Percentiles rank a stretch among this genome's conserved stretches.
Conservation (phyloP, 169 alveolate species). For the Perkinsus marinus region DNA sequence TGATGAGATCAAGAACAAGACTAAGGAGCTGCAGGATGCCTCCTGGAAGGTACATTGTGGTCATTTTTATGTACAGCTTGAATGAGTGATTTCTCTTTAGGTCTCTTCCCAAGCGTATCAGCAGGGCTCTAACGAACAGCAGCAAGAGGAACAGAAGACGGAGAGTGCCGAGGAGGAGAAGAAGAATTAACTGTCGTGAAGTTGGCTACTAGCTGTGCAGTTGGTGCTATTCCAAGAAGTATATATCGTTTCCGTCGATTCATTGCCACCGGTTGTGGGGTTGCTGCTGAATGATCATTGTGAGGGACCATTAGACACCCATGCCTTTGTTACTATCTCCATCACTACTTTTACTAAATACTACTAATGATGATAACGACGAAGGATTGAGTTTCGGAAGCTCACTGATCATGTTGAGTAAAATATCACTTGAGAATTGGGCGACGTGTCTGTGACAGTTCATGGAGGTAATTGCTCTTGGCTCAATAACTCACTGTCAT, state of each 20-base stretch:
- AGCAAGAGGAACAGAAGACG: constrained; percentile 32
- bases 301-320: background rate
- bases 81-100: too few relatives aligned
- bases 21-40: constrained; percentile 70
- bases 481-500: too few relatives aligned
- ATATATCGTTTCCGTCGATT: background rate
- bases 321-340: background rate
- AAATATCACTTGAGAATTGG: too few relatives aligned
- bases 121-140: constrained; percentile 31
- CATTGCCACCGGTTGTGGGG: background rate
- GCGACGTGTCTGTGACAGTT: too few relatives aligned
- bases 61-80: too few relatives aligned
- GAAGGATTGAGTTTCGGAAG: background rate
- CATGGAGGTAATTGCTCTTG: too few relatives aligned
- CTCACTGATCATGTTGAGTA: background rate
- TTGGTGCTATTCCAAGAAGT: background rate
- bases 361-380: background rate
- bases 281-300: background rate
- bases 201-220: too few relatives aligned
- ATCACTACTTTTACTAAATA: background rate
- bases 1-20: constrained; percentile 58
- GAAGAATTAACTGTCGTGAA: constrained; percentile 4
- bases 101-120: constrained; percentile 72
- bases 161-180: constrained; percentile 27
- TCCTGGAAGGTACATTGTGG: too few relatives aligned